Evolutionary conservation across 306 rosid species (phyloP).

Genomic region (Lathyrus oleraceus): DNA sequence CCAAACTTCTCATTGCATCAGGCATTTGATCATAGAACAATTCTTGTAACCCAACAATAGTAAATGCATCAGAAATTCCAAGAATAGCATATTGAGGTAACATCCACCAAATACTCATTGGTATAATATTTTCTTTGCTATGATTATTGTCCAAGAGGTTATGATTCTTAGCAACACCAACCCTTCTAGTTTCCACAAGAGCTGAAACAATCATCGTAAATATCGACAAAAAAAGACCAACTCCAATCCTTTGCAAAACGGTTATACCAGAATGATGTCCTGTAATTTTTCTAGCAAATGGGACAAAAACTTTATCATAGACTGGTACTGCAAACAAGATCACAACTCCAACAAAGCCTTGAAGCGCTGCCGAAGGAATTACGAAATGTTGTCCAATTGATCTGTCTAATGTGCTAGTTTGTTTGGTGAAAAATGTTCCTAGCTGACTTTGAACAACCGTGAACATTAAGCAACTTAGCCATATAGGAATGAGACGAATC

Average conservation of each 20-base stretch:
- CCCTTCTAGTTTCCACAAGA: slow-evolving; percentile 56
- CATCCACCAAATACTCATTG: slow-evolving; percentile 76
- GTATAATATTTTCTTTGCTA: slow-evolving; percentile 44
- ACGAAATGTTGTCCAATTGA: slow-evolving; percentile 56
- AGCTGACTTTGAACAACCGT: slow-evolving; percentile 55
- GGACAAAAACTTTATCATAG: slow-evolving; percentile 63
- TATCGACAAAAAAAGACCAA: slow-evolving; percentile 61
- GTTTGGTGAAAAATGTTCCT: slow-evolving; percentile 64
- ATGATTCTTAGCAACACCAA: slow-evolving; percentile 42
- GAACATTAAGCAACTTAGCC: slow-evolving; percentile 74
- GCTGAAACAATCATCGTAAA: slow-evolving; percentile 58
- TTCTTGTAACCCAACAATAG: slow-evolving; percentile 65
- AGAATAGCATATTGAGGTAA: slow-evolving; percentile 64
- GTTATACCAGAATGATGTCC: slow-evolving; percentile 61
- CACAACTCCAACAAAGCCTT: slow-evolving; percentile 49
- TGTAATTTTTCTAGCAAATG: slow-evolving; percentile 43
- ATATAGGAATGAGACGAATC: slow-evolving; percentile 64
- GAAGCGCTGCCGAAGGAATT: slow-evolving; percentile 70
- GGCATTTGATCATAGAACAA: slow-evolving; percentile 77
- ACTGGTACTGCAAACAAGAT: slow-evolving; percentile 48
- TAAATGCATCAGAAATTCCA: slow-evolving; percentile 58
- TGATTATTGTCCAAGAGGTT: slow-evolving; percentile 47
- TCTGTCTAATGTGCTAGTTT: slow-evolving; percentile 58
- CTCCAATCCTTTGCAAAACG: slow-evolving; percentile 62
- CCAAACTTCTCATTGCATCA: slow-evolving; percentile 55